Evolutionary conservation across 768 basidiomycete species (phyloP).

Genomic region (Lanmaoa rubissima): DNA sequence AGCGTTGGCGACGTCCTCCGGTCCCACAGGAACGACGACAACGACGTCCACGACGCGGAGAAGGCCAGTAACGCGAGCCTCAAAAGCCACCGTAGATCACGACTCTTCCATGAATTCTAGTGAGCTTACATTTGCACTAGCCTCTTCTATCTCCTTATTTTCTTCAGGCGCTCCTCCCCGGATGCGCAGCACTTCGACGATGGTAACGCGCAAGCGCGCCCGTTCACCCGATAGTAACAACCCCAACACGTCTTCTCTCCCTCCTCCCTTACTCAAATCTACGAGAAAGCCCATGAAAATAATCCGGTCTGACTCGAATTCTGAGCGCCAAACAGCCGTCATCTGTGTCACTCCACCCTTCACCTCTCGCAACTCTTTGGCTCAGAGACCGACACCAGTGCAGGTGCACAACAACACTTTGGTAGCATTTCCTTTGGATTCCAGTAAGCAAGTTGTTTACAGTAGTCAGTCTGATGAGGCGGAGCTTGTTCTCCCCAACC

Average conservation of each 20-base stretch:
- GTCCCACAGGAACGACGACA: neutral
- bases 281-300: conserved; percentile 24
- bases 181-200: conserved; percentile 11
- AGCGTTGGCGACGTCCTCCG: conserved; percentile 9
- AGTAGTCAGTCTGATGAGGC: conserved; percentile 70
- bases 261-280: conserved; percentile 18
- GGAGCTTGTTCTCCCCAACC: conserved; percentile 43
- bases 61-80: conserved; percentile 7
- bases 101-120: conserved; percentile 12
- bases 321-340: conserved; percentile 3
- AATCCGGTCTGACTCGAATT: conserved; percentile 5
- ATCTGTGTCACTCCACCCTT: conserved; percentile 12
- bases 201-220: conserved; percentile 25
- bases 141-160: neutral
- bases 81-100: neutral
- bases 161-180: conserved; percentile 13
- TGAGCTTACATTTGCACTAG: conserved; percentile 6
- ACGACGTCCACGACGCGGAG: conserved; percentile 10
- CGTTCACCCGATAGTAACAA: conserved; percentile 22
- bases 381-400: conserved; percentile 1
- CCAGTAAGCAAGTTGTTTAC: conserved; percentile 43
- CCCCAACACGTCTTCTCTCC: neutral
- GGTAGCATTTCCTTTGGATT: conserved; percentile 18
- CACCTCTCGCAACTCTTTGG: conserved; percentile 38
- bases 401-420: conserved; percentile 1